Evolutionary conservation across 106 monocot species (phyloP).

Genomic region (Agapanthus africanus): DNA sequence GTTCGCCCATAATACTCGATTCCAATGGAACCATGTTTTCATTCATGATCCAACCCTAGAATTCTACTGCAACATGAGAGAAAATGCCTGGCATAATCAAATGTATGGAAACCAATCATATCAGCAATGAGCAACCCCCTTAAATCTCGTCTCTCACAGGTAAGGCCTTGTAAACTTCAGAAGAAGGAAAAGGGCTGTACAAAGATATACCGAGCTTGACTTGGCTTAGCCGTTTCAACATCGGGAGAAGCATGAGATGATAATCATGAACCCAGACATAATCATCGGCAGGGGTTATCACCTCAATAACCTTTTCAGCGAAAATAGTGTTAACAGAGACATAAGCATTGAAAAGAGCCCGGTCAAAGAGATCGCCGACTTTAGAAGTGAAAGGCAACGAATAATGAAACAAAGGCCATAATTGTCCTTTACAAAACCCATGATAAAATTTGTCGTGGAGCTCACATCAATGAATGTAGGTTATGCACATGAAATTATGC

Average conservation of each 20-base stretch:
- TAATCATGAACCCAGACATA: conserved; percentile 42
- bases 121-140: conserved; percentile 37
- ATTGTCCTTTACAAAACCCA: conserved; percentile 43
- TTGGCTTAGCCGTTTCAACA: conserved; percentile 28
- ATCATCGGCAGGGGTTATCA: conserved; percentile 23
- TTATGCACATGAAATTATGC: conserved; percentile 27
- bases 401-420: conserved; percentile 60
- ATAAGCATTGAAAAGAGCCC: conserved; percentile 47
- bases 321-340: conserved; percentile 38
- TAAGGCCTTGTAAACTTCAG: conserved; percentile 40
- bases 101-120: conserved; percentile 48
- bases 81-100: conserved; percentile 37
- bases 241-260: conserved; percentile 56
- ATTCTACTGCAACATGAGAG: conserved; percentile 31
- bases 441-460: conserved; percentile 39
- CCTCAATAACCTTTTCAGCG: conserved; percentile 38
- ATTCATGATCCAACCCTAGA: conserved; percentile 38
- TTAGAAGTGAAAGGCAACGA: conserved; percentile 28
- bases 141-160: conserved; percentile 49
- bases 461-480: conserved; percentile 35
- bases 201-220: conserved; percentile 47
- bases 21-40: conserved; percentile 46
- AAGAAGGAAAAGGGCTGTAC: conserved; percentile 44
- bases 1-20: conserved; percentile 46
- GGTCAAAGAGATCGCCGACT: conserved; percentile 31